These are phyloP conservation scores for Pichia gijzeniarum DNA, from an alignment of 805 yeast species.

Conservation along the genomic window DNA sequence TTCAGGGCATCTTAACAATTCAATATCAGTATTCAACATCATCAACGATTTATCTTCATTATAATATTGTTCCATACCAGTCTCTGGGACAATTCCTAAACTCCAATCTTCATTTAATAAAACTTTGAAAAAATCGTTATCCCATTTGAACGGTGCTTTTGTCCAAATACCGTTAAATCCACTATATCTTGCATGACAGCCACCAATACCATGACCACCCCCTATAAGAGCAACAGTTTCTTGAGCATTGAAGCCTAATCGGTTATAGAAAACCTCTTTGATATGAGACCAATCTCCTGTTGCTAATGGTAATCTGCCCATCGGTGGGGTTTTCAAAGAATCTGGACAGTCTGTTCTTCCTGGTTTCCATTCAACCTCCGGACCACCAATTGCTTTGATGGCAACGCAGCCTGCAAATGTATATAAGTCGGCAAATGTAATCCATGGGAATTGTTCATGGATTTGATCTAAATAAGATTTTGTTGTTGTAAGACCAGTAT, in stretches of 20 bases:
- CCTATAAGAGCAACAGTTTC: slow-evolving; percentile 72
- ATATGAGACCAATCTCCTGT: slow-evolving; percentile 58
- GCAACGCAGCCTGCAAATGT: slow-evolving; percentile 77
- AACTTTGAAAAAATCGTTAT: slow-evolving; percentile 37
- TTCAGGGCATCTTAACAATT: slow-evolving; percentile 49
- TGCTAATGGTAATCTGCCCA: slow-evolving; percentile 73
- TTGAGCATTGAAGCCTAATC: slow-evolving; percentile 63
- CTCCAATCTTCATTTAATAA: slow-evolving; percentile 46
- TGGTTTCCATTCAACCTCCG: slow-evolving; percentile 73
- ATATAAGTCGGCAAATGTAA: slow-evolving; percentile 73
- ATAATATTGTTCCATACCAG: slow-evolving; percentile 36
- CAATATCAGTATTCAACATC: slow-evolving; percentile 85
- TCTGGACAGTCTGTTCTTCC: slow-evolving; percentile 63
- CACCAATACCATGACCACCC: slow-evolving; percentile 72
- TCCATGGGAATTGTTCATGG: slow-evolving; percentile 55
- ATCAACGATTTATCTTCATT: slow-evolving; percentile 42
- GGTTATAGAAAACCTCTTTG: slow-evolving; percentile 46
- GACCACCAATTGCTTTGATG: slow-evolving; percentile 73
- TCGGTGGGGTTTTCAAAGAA: slow-evolving; percentile 47
- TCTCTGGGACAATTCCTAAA: slow-evolving; percentile 33
- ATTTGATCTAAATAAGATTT: slow-evolving; percentile 52
- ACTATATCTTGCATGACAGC: slow-evolving; percentile 55
- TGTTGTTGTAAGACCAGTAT: slow-evolving; percentile 58
- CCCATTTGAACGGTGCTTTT: slow-evolving; percentile 33
- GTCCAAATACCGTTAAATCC: slow-evolving; percentile 50